Evolutionary conservation across 495 filamentous ascomycete species (phyloP).

Genomic region (Cercophora scortea): DNA sequence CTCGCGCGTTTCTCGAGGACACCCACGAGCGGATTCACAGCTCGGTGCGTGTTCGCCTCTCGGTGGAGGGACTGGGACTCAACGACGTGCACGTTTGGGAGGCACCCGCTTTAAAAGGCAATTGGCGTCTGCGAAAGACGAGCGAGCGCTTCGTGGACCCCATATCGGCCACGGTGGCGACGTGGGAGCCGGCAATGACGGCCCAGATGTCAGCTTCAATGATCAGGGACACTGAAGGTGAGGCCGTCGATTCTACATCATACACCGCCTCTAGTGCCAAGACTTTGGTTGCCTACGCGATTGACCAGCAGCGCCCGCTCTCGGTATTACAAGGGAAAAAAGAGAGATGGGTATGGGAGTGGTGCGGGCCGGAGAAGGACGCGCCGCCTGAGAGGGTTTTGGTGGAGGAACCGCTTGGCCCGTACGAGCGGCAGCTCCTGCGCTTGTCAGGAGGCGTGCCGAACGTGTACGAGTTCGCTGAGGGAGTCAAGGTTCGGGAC

Average conservation of each 20-base stretch:
- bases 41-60: constrained; percentile 47
- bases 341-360: constrained; percentile 45
- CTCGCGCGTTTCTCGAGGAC: constrained; percentile 39
- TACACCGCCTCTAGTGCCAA: not conserved
- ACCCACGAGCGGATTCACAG: constrained; percentile 62
- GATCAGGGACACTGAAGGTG: not conserved
- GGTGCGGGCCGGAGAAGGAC: constrained; percentile 29
- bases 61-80: constrained; percentile 46
- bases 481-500: constrained; percentile 13
- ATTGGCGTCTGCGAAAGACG: constrained; percentile 30
- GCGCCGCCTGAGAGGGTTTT: constrained; percentile 29
- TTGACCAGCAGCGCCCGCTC: constrained; percentile 10
- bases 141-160: constrained; percentile 23
- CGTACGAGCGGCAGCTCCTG: constrained; percentile 41
- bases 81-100: constrained; percentile 48
- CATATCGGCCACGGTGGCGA: constrained; percentile 20
- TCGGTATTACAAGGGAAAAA: constrained; percentile 3
- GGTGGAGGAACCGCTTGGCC: constrained; percentile 44
- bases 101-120: constrained; percentile 39
- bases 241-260: not conserved
- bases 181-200: constrained; percentile 23
- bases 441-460: constrained; percentile 31
- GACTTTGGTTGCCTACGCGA: constrained; percentile 1
- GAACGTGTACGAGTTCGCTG: constrained; percentile 30
- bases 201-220: too few species aligned